Conservation (phyloP, 257 asterid species). For the Solanum virginianum region DNA sequence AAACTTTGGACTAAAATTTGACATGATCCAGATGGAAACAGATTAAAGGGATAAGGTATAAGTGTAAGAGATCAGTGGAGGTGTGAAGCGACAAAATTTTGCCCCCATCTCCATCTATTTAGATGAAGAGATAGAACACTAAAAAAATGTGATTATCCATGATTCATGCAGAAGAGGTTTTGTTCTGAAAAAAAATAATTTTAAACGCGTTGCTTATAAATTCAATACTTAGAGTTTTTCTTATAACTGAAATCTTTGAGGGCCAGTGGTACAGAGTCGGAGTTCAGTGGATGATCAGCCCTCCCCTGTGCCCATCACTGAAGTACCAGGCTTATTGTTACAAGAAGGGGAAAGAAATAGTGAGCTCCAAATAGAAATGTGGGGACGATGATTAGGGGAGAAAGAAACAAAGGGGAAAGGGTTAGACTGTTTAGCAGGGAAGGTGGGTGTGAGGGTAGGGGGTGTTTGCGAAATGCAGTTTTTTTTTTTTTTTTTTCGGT, state of each 20-base stretch:
- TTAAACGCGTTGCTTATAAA: neutral
- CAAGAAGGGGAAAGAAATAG: no score
- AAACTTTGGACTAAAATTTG: neutral
- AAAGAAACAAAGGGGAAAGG: no score
- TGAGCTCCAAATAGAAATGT: no score
- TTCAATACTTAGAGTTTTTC: neutral
- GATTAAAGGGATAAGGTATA: neutral
- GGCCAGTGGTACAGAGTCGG: neutral
- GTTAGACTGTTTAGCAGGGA: no score
- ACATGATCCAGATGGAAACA: neutral
- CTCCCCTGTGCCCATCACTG: neutral
- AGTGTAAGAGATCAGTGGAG: neutral
- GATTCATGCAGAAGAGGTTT: neutral
- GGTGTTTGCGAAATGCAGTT: no score
- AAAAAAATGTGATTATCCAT: neutral
- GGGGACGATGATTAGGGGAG: no score
- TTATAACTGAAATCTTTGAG: neutral
- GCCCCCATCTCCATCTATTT: neutral
- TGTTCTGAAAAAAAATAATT: neutral
- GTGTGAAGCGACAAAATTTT: neutral
- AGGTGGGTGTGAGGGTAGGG: no score
- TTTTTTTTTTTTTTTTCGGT: no score
- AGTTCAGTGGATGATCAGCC: neutral
- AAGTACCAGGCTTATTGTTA: neutral
- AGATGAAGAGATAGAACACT: neutral